phyloP scores from a whole-genome alignment of 805 yeast species.

The Jamesozyma hellenica region DNA sequence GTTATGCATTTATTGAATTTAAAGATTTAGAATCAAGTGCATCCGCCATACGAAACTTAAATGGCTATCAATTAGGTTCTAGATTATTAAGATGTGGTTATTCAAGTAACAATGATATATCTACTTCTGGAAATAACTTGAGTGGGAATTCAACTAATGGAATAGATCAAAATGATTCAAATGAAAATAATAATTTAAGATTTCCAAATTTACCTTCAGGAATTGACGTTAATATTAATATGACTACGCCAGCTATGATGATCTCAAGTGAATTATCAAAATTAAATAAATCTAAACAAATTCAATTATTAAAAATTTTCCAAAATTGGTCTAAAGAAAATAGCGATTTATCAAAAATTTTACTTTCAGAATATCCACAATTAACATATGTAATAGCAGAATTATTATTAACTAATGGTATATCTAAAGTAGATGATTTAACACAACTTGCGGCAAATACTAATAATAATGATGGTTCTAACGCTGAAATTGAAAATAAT shows the following conservation, averaged over 20 bases:
- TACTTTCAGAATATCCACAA: conserved; percentile 69
- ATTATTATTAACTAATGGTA: conserved; percentile 37
- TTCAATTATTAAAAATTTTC: conserved; percentile 25
- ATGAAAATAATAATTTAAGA: conserved; percentile 2
- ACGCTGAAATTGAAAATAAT: conserved; percentile 16
- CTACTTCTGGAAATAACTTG: neutral
- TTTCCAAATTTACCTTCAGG: conserved; percentile 51
- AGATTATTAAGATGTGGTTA: conserved; percentile 67
- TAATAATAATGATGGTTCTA: conserved; percentile 3
- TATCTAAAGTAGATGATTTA: conserved; percentile 27
- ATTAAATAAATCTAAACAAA: conserved; percentile 18
- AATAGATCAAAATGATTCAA: neutral
- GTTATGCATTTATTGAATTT: conserved; percentile 81
- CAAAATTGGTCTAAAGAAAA: conserved; percentile 47
- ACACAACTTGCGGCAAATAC: conserved; percentile 26
- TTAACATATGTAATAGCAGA: conserved; percentile 76
- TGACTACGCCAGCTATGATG: conserved; percentile 33
- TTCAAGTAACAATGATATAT: conserved; percentile 41
- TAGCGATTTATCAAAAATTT: conserved; percentile 47
- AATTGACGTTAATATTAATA: conserved; percentile 31
- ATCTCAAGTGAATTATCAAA: conserved; percentile 26
- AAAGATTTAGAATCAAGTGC: conserved; percentile 78
- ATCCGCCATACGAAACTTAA: conserved; percentile 81
- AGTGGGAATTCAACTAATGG: neutral
- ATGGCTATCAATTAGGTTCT: conserved; percentile 65